A percentile compares a stretch with the other conserved stretches of the same genome.
Evolutionary conservation across 1,284 basidiomycete genomes (phyloP).

Genomic region (Cryptococcus sp.): DNA sequence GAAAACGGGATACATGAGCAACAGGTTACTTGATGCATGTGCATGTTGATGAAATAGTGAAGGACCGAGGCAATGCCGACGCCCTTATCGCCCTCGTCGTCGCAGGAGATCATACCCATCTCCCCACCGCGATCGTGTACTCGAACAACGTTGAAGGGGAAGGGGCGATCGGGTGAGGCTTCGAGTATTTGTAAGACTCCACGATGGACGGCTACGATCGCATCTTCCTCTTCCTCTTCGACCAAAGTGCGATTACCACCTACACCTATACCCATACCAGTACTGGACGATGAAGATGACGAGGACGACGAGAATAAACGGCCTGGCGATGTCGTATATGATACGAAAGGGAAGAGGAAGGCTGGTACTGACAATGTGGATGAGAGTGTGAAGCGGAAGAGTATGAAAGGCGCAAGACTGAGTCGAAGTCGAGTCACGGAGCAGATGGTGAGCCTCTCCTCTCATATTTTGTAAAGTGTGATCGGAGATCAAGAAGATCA

Average conservation of each 20-base stretch:
- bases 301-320: conserved; percentile 2
- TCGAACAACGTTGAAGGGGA: neutral
- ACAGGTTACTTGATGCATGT: neutral
- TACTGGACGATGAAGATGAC: conserved; percentile 7
- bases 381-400: conserved; percentile 6
- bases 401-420: conserved; percentile 5
- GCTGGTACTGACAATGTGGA: conserved; percentile 5
- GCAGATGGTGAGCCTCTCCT: conserved; percentile 30
- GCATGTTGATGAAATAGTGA: neutral
- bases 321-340: too few relatives aligned
- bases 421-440: conserved; percentile 29
- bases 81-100: conserved; percentile 36
- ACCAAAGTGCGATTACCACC: neutral
- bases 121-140: conserved; percentile 28
- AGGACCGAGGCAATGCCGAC: conserved; percentile 19
- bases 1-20: neutral
- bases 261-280: neutral
- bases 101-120: conserved; percentile 42
- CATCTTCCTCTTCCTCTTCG: too few relatives aligned
- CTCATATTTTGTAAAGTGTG: neutral
- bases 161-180: neutral
- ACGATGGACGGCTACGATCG: neutral
- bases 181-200: neutral
- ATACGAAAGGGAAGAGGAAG: conserved; percentile 24
- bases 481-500: neutral